Evolutionary conservation across 768 basidiomycete species (phyloP).

Genomic region (Pleurotus tuoliensis): DNA sequence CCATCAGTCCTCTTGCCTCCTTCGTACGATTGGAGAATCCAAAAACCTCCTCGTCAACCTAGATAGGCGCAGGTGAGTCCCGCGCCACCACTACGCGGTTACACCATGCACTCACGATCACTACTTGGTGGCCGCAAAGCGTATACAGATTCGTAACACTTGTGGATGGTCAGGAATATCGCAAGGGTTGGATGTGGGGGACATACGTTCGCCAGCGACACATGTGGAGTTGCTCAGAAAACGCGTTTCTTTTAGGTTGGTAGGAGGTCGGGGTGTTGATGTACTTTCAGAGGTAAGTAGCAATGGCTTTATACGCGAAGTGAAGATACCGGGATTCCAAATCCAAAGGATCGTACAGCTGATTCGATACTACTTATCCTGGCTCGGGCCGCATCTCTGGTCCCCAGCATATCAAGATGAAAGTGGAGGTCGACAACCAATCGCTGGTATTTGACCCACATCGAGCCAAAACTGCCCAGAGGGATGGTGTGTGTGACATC

Average conservation of each 20-base stretch:
- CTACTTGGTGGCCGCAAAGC: slow-evolving; percentile 49
- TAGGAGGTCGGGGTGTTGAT: not conserved
- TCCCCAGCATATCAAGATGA: slow-evolving; percentile 16
- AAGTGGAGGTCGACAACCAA: slow-evolving; percentile 7
- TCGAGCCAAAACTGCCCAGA: slow-evolving; percentile 1
- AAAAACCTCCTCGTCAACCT: slow-evolving; percentile 1
- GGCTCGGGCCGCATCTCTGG: slow-evolving; percentile 14
- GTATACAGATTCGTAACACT: slow-evolving; percentile 67
- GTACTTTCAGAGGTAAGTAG: not conserved
- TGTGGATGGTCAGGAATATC: slow-evolving; percentile 11
- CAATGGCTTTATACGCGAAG: slow-evolving; percentile 11
- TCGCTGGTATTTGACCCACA: not conserved
- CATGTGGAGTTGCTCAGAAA: slow-evolving; percentile 36
- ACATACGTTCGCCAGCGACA: slow-evolving; percentile 70
- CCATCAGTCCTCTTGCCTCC: too few species aligned
- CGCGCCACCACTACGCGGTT: not conserved
- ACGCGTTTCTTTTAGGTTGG: slow-evolving; percentile 5
- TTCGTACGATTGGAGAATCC: too few species aligned
- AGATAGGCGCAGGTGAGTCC: not conserved
- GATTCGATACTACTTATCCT: slow-evolving; percentile 12
- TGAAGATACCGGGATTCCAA: slow-evolving; percentile 11
- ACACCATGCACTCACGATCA: slow-evolving; percentile 38
- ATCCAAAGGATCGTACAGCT: slow-evolving; percentile 7
- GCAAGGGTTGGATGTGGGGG: slow-evolving; percentile 3
- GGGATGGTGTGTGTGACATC: slow-evolving; percentile 1